Conservation (phyloP, 495 filamentous ascomycete genomes). For the Hypomontagnella submonticulosa region DNA sequence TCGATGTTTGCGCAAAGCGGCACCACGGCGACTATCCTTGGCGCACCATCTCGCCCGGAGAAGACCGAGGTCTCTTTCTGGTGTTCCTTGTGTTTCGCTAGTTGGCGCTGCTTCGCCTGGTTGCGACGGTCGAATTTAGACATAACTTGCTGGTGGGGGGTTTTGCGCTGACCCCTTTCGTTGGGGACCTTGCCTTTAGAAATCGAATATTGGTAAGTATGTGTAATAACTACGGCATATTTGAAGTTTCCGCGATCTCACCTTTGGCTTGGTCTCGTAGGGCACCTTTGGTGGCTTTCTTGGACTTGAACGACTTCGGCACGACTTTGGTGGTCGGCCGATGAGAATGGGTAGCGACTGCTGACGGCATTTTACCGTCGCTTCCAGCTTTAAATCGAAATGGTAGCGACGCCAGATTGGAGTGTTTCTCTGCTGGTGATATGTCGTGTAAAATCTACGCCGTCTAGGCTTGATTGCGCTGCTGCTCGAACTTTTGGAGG, state of each 20-base stretch:
- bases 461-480: conserved; percentile 2
- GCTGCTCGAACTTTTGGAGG: conserved; percentile 23
- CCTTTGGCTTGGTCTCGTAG: conserved; percentile 86
- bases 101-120: conserved; percentile 86
- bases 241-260: conserved; percentile 48
- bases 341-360: conserved; percentile 79
- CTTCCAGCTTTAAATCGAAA: conserved; percentile 89
- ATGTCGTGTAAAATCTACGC: conserved; percentile 1
- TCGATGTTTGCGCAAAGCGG: conserved; percentile 81
- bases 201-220: conserved; percentile 24
- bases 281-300: conserved; percentile 86
- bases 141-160: conserved; percentile 94
- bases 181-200: conserved; percentile 54
- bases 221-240: background rate
- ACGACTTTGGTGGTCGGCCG: conserved; percentile 85
- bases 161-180: conserved; percentile 76
- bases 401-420: conserved; percentile 76
- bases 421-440: background rate
- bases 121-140: conserved; percentile 95
- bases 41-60: conserved; percentile 82
- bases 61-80: conserved; percentile 81
- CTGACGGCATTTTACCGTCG: conserved; percentile 69
- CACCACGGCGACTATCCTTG: conserved; percentile 90
- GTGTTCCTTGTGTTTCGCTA: conserved; percentile 82
- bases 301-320: conserved; percentile 91